phyloP scores from a whole-genome alignment of 345 rosid species.

The Ceriops zippeliana region DNA sequence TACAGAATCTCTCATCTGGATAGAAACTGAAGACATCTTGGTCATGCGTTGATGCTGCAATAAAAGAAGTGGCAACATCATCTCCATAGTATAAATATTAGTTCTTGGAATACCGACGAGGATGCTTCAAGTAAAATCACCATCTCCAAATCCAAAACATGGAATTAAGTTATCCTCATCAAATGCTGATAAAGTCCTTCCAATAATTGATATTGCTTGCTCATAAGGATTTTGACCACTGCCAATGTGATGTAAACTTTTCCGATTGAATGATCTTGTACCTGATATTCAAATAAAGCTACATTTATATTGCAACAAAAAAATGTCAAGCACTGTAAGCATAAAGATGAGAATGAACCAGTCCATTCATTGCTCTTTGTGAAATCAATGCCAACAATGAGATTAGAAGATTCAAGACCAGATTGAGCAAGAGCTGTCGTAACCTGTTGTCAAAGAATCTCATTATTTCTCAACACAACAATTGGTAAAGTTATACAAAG shows the following conservation, averaged over 20 bases:
- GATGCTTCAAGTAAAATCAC: slow-evolving; percentile 9
- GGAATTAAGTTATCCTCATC: slow-evolving; percentile 86
- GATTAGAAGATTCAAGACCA: slow-evolving; percentile 93
- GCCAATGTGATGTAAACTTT: slow-evolving; percentile 65
- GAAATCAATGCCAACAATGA: slow-evolving; percentile 90
- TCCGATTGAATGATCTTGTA: slow-evolving; percentile 57
- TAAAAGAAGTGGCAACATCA: slow-evolving; percentile 1
- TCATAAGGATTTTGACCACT: slow-evolving; percentile 63
- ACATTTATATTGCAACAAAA: slow-evolving; percentile 10
- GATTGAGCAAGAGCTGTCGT: slow-evolving; percentile 75
- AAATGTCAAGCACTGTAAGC: background rate
- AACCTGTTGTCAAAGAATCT: slow-evolving; percentile 42
- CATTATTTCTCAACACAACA: background rate
- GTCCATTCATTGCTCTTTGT: slow-evolving; percentile 99
- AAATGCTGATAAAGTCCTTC: slow-evolving; percentile 65
- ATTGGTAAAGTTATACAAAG: background rate
- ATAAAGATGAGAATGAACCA: slow-evolving; percentile 36
- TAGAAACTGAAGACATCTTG: slow-evolving; percentile 88
- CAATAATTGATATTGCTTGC: slow-evolving; percentile 77
- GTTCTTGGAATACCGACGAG: background rate
- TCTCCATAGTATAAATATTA: background rate
- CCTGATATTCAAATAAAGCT: slow-evolving; percentile 39
- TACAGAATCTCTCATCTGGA: slow-evolving; percentile 55
- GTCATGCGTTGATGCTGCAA: slow-evolving; percentile 84
- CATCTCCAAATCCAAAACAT: slow-evolving; percentile 85